phyloP scores from a whole-genome alignment of 257 asterid genomes.

The Solanum chaucha region DNA sequence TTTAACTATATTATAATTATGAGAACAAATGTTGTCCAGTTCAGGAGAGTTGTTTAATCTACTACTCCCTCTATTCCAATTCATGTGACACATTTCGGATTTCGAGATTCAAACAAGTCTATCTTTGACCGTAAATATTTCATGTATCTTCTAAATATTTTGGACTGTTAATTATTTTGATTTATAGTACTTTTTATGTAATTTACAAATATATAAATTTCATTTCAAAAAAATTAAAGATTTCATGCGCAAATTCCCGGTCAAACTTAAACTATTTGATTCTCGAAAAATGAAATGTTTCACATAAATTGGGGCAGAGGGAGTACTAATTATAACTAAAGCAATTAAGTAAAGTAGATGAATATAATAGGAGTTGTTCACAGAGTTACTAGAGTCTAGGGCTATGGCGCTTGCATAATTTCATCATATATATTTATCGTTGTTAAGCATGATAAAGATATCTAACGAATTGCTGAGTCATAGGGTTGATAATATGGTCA shows the following conservation, averaged over 20 bases:
- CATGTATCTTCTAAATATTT: no score
- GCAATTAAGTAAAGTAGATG: background rate
- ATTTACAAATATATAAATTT: no score
- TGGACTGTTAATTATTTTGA: no score
- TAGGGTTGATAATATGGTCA: background rate
- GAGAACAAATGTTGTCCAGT: background rate
- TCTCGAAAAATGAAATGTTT: no score
- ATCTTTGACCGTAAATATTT: no score
- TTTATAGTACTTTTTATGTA: no score
- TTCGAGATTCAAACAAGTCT: no score
- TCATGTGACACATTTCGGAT: no score
- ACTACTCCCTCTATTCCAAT: background rate
- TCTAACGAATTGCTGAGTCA: background rate
- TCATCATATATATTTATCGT: background rate
- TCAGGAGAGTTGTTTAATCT: background rate
- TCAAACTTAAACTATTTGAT: no score
- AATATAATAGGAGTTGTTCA: background rate
- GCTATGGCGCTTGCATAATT: background rate
- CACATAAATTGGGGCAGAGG: no score
- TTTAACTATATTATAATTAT: background rate
- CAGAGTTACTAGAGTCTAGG: background rate
- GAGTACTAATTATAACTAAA: background rate
- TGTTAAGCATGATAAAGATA: background rate
- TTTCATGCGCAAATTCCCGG: no score
- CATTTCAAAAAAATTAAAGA: no score